Evolutionary conservation across 2,329 filamentous ascomycete species (phyloP).

Genomic region (Colletotrichum sp.): DNA sequence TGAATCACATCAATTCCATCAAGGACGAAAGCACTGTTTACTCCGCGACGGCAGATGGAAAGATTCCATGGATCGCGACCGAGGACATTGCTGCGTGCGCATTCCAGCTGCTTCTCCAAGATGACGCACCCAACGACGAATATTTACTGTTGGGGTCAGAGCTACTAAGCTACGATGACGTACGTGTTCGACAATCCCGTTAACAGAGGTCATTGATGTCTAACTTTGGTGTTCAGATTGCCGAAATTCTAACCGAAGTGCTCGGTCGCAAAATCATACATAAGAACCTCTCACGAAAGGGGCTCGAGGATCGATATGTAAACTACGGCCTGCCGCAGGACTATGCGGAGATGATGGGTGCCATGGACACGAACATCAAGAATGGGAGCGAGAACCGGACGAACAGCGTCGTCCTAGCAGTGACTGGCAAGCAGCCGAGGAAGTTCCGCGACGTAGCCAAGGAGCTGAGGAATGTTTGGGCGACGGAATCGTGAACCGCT

Average conservation of each 20-base stretch:
- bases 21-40: slow-evolving; percentile 44
- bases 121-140: slow-evolving; percentile 45
- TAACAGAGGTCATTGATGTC: not conserved
- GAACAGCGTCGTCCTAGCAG: slow-evolving; percentile 35
- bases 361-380: slow-evolving; percentile 37
- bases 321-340: slow-evolving; percentile 32
- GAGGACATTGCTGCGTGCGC: slow-evolving; percentile 53
- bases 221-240: slow-evolving; percentile 26
- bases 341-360: slow-evolving; percentile 36
- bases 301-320: slow-evolving; percentile 28
- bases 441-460: slow-evolving; percentile 8
- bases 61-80: slow-evolving; percentile 50
- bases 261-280: slow-evolving; percentile 38
- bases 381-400: slow-evolving; percentile 38
- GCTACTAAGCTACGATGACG: slow-evolving; percentile 39
- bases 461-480: slow-evolving; percentile 5
- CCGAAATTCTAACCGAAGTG: slow-evolving; percentile 34
- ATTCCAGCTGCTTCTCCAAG: slow-evolving; percentile 41
- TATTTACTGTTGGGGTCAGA: slow-evolving; percentile 41
- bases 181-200: not conserved
- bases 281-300: slow-evolving; percentile 33
- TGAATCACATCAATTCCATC: slow-evolving; percentile 32
- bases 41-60: slow-evolving; percentile 47
- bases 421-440: slow-evolving; percentile 38
- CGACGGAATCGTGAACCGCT: not conserved